Base-by-base conservation (phyloP, 345 rosid species). In the Isatis tinctoria region DNA sequence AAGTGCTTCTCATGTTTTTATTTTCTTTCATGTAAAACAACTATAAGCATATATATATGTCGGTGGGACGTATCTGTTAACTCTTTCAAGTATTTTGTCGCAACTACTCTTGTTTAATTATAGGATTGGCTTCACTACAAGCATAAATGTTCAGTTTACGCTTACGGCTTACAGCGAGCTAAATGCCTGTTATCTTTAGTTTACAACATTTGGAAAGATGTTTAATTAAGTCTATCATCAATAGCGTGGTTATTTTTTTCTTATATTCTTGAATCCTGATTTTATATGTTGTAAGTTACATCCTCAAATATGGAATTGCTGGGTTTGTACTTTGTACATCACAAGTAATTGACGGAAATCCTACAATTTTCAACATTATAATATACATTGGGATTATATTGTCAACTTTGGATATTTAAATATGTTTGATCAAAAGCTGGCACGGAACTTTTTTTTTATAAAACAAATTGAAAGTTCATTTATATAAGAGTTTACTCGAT, bases 1-100 rank as follows among this genome's bases (percentile, higher is more conserved):
- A 60, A 60, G 74, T 75, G 79, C 79, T 44, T 62, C 79, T 62
- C 79, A 76, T 76, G 79, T 69, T 60, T 59, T 12, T 17, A 2
- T 53, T 12, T n/a, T 10, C 8, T 53, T 65, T 56, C 35, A 20
- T 53, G 8, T 47, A 2, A 10, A 47, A 37, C 30, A 33, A 8
- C 20, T 10, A 18, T 36, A 70, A 39, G 60, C 36, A 49, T 51
- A 39, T 2, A 49, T 51, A 39, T 2, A 58, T 56, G 61, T 67
- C 68, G 73, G 73, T 48, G 73, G 32, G 20, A 39, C 16, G 24
- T 39, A 59, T 51, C 9, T 49, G 61, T 26, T 52, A 26, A 12
- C 59, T 57, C 1, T 39, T 60, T 60, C 18, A 11, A 60, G 37
- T 22, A 22, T 22, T 22, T 22, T 36, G 2, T 65, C 32, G 12